Evolutionary conservation across 2,329 filamentous ascomycete genomes (phyloP).

Genomic region (Alternaria atra): DNA sequence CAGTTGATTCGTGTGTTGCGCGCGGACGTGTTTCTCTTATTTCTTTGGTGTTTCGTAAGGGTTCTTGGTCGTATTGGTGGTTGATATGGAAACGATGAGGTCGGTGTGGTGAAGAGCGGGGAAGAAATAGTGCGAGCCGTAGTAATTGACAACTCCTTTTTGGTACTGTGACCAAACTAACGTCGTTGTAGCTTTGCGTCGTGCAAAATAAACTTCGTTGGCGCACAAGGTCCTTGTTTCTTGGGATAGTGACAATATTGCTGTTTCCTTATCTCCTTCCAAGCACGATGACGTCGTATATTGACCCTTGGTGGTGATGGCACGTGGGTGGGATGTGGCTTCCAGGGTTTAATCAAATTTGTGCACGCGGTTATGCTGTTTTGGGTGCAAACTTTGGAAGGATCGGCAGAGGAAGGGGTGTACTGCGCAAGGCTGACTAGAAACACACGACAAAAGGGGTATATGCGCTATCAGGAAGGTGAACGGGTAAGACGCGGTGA

Average conservation of each 20-base stretch:
- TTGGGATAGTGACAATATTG: conserved; percentile 4
- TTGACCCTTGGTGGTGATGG: neutral
- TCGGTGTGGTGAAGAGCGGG: neutral
- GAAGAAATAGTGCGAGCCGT: conserved; percentile 1
- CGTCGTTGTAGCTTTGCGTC: neutral
- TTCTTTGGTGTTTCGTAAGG: neutral
- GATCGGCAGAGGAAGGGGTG: conserved; percentile 8
- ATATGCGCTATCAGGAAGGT: neutral
- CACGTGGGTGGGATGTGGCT: conserved; percentile 6
- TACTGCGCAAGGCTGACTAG: neutral
- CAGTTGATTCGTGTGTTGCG: neutral
- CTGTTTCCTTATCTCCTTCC: neutral
- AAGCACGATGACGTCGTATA: conserved; percentile 12
- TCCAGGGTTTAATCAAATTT: conserved; percentile 8
- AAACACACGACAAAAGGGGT: conserved; percentile 4
- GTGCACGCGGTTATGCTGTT: conserved; percentile 9
- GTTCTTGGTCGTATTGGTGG: neutral
- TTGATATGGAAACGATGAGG: neutral
- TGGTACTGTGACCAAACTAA: conserved; percentile 4
- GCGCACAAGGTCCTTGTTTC: neutral
- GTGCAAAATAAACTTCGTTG: conserved; percentile 1
- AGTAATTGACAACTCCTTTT: neutral
- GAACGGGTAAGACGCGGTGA: neutral
- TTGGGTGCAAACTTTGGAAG: conserved; percentile 1
- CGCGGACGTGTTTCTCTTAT: neutral